A percentile compares a stretch with the other conserved stretches of the same genome.
Evolutionary conservation across 2,329 filamentous ascomycete species (phyloP).

Genomic region (Fusarium buxicola): DNA sequence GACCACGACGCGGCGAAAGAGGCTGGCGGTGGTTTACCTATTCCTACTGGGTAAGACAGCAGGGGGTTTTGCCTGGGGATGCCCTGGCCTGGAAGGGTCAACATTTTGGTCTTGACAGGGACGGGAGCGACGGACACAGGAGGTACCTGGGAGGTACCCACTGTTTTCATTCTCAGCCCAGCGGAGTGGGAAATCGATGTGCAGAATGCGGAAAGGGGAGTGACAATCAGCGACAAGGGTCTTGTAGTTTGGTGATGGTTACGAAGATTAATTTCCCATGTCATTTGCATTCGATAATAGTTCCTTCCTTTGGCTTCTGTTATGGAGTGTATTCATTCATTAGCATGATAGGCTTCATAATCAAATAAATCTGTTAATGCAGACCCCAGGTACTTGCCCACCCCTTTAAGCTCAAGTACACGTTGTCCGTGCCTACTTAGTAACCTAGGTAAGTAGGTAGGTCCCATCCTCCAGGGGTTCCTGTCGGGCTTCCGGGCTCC

Average conservation of each 20-base stretch:
- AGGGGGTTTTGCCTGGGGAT: conserved; percentile 14
- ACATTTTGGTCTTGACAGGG: conserved; percentile 28
- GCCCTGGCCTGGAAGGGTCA: conserved; percentile 27
- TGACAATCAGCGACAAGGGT: conserved; percentile 30
- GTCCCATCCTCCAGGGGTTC: conserved; percentile 34
- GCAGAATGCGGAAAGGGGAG: conserved; percentile 25
- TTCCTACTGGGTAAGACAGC: conserved; percentile 20
- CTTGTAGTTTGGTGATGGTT: background rate
- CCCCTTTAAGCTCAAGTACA: conserved; percentile 12
- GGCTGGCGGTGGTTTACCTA: conserved; percentile 33
- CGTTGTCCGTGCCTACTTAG: background rate
- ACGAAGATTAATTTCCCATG: conserved; percentile 1
- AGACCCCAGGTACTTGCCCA: conserved; percentile 1
- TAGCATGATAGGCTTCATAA: background rate
- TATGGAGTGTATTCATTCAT: background rate
- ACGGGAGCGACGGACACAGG: conserved; percentile 29
- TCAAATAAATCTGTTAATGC: background rate
- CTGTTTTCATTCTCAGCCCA: conserved; percentile 14
- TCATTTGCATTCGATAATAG: background rate
- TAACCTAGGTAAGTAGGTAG: conserved; percentile 28
- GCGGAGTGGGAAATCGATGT: conserved; percentile 22
- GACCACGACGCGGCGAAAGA: conserved; percentile 29
- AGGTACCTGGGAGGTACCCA: conserved; percentile 36
- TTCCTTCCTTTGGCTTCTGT: background rate
- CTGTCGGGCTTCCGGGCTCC: conserved; percentile 23